These are phyloP conservation scores for Centella asiatica DNA, from an alignment of 129 eudicot genomes.

Conservation along the genomic window DNA sequence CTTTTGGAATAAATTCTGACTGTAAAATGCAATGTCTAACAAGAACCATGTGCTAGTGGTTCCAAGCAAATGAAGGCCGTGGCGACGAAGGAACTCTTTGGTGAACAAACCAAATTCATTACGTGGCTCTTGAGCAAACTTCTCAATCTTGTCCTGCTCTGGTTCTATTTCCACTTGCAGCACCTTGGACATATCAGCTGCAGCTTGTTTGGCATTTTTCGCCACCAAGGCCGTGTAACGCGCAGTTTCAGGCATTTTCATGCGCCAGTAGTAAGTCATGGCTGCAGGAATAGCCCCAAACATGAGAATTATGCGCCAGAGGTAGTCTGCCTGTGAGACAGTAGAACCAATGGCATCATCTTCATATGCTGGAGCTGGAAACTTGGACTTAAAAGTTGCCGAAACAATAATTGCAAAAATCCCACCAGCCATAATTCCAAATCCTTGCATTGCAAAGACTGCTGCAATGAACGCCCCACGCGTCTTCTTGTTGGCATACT, in stretches of 20 bases:
- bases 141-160: slow-evolving; percentile 14
- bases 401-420: slow-evolving; percentile 26
- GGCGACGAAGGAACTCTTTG: slow-evolving; percentile 24
- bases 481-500: slow-evolving; percentile 36
- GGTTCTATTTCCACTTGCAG: slow-evolving; percentile 23
- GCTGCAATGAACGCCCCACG: slow-evolving; percentile 35
- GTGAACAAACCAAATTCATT: slow-evolving; percentile 21
- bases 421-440: slow-evolving; percentile 29
- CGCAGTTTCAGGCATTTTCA: slow-evolving; percentile 37
- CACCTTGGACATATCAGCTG: slow-evolving; percentile 32
- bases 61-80: slow-evolving; percentile 36
- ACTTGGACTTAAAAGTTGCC: slow-evolving; percentile 18
- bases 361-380: slow-evolving; percentile 24
- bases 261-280: slow-evolving; percentile 27
- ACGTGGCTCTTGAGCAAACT: not conserved
- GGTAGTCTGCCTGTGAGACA: slow-evolving; percentile 27
- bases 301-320: slow-evolving; percentile 37
- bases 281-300: slow-evolving; percentile 36
- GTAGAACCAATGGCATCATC: slow-evolving; percentile 28
- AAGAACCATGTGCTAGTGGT: slow-evolving; percentile 36
- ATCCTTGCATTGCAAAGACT: slow-evolving; percentile 43
- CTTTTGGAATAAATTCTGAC: slow-evolving; percentile 37
- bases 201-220: slow-evolving; percentile 27
- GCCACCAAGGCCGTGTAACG: slow-evolving; percentile 38
- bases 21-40: slow-evolving; percentile 32